phyloP scores from a whole-genome alignment of 306 rosid genomes.

The Argentina anserina region DNA sequence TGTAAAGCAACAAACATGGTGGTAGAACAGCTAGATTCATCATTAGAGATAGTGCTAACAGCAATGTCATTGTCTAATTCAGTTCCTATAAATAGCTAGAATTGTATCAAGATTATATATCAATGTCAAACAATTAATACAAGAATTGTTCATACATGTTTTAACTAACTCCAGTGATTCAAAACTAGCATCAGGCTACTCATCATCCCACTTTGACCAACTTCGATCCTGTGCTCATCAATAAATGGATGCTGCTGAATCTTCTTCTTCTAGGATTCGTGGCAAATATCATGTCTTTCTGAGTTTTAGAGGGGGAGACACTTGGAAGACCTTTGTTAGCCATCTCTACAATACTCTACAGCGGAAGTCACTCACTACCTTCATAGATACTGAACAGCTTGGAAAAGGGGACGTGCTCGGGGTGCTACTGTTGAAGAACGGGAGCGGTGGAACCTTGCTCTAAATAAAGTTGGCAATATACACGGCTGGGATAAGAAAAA shows the following conservation, averaged over 20 bases:
- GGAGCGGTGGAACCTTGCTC: too few relatives aligned
- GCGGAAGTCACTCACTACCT: neutral
- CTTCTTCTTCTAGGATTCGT: neutral
- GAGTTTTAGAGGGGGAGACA: constrained; percentile 5
- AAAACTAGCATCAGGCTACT: neutral
- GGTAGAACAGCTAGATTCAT: too few relatives aligned
- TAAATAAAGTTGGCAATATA: too few relatives aligned
- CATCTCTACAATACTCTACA: neutral
- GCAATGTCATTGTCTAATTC: too few relatives aligned
- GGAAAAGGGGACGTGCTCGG: neutral
- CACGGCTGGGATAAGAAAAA: too few relatives aligned
- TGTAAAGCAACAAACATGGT: too few relatives aligned
- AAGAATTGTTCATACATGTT: too few relatives aligned
- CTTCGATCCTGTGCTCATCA: neutral
- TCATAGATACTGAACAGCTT: neutral
- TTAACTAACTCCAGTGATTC: too few relatives aligned
- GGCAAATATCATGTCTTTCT: neutral
- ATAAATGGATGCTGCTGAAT: neutral
- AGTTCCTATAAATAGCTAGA: too few relatives aligned
- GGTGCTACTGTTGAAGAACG: neutral
- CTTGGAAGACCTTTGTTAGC: neutral
- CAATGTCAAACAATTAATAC: too few relatives aligned
- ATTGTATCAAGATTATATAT: too few relatives aligned
- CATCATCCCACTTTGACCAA: neutral
- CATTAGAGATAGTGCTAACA: too few relatives aligned